phyloP scores from a whole-genome alignment of 345 rosid species.

The Viola odorata region DNA sequence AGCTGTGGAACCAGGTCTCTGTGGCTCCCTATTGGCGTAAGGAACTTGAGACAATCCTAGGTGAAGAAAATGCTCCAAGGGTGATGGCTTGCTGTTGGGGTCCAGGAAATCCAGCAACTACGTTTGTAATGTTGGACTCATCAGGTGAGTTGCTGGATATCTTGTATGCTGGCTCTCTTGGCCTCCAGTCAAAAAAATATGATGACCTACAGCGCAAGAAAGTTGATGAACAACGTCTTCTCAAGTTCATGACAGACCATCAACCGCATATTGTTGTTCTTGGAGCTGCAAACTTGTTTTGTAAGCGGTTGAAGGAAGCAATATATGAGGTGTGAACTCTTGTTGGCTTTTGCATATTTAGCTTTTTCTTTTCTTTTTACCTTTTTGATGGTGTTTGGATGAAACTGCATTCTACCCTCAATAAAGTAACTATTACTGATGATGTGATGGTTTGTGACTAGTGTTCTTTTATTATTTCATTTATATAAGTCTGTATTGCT shows the following conservation, averaged over 20 bases:
- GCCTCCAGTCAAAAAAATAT: conserved; percentile 36
- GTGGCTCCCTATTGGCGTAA: conserved; percentile 84
- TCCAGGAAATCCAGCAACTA: conserved; percentile 92
- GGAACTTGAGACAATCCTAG: conserved; percentile 67
- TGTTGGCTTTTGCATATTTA: background rate
- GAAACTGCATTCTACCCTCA: no score
- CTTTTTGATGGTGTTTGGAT: no score
- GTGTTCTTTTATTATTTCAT: no score
- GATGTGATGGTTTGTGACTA: no score
- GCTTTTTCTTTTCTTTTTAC: no score
- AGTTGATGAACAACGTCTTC: conserved; percentile 80
- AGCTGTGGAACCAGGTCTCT: conserved; percentile 82
- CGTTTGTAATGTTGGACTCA: conserved; percentile 94
- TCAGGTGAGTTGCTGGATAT: conserved; percentile 96
- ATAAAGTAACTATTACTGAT: no score
- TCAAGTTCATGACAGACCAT: conserved; percentile 93
- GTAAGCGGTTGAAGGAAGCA: conserved; percentile 78
- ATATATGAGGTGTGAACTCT: conserved; percentile 66
- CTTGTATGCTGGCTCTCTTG: conserved; percentile 77
- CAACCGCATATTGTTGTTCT: conserved; percentile 93
- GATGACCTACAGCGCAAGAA: conserved; percentile 41
- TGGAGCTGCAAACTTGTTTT: conserved; percentile 87
- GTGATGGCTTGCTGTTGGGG: conserved; percentile 99
- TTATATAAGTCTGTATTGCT: no score
- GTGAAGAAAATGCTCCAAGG: conserved; percentile 91